Base-by-base conservation (phyloP, 202 grass and related monocot genomes). In the Eragrostis tef region DNA sequence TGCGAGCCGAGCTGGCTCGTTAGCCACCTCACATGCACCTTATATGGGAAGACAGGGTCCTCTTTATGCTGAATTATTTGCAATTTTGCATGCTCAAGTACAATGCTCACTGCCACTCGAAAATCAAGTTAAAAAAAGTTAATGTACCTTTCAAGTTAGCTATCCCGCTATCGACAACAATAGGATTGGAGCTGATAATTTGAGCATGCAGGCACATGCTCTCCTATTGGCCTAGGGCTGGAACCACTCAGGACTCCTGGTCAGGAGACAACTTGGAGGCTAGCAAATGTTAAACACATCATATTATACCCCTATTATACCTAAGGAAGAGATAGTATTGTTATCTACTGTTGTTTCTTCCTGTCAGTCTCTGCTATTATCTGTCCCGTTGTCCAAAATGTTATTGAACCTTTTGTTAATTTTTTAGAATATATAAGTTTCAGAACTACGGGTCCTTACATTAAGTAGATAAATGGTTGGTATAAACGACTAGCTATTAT, bases 11-110 rank as follows among this genome's bases (percentile, higher is more conserved):
- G n/a, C n/a, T n/a, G n/a, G n/a, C n/a, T n/a, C n/a, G n/a, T n/a
- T n/a, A n/a, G n/a, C n/a, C n/a, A n/a, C n/a, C 36, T 51, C 76
- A 74, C 47, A 47, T 79, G 76, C 76, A 79, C 81, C 81, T 22
- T 66, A 69, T 57, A 36, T 67, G 24, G 11, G 41, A 46, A 73
- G 21, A 48, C 34, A 47, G 2, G 20, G 67, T 73, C 75, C 83
- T 78, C 47, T 36, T 72, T 36, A 68, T 54, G 67, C 39, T 66
- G 75, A n/a, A 86, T 64, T 22, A 85, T 73, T 48, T 6, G 10
- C 64, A 16, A 39, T 39, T 77, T 43, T 34, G 57, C 67, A 15
- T 61, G 52, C 73, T 25, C 83, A 80, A 86, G 76, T 67, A 86
- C 83, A 79, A 72, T 69, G 48, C 47, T 79, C 57, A 11, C 31